Conservation (phyloP, 208 protist genomes). For the Acanthamoeba quina region DNA sequence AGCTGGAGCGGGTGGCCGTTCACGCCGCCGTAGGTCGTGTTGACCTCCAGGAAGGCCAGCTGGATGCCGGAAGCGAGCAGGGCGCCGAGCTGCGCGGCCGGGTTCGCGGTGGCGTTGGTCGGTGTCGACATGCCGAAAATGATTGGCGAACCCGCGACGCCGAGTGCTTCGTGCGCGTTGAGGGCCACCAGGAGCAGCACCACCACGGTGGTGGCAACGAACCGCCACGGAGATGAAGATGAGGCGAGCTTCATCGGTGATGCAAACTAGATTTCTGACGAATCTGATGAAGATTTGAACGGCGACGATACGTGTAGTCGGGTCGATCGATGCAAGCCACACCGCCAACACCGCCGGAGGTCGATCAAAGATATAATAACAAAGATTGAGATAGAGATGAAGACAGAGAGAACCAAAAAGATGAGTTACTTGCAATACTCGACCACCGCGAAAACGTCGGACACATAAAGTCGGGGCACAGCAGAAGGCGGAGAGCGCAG, state of each 20-base stretch:
- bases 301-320: no score
- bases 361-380: background rate
- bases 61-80: background rate
- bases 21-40: background rate
- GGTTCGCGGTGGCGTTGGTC: background rate
- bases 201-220: background rate
- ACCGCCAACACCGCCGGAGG: no score
- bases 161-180: background rate
- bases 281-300: background rate
- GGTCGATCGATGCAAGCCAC: no score
- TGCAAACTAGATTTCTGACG: background rate
- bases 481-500: no score
- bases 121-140: constrained; percentile 36
- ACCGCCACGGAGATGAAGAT: background rate
- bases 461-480: no score
- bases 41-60: constrained; percentile 19
- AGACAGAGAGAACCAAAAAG: background rate
- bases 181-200: background rate
- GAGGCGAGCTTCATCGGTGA: background rate
- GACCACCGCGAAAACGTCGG: no score
- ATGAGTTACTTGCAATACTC: no score
- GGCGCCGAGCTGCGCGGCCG: background rate
- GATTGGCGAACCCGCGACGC: background rate
- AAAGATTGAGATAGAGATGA: no score
- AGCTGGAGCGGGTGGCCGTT: background rate